Evolutionary conservation across 148 eudicot genomes (phyloP).

Genomic region (Dianthus caryophyllus): DNA sequence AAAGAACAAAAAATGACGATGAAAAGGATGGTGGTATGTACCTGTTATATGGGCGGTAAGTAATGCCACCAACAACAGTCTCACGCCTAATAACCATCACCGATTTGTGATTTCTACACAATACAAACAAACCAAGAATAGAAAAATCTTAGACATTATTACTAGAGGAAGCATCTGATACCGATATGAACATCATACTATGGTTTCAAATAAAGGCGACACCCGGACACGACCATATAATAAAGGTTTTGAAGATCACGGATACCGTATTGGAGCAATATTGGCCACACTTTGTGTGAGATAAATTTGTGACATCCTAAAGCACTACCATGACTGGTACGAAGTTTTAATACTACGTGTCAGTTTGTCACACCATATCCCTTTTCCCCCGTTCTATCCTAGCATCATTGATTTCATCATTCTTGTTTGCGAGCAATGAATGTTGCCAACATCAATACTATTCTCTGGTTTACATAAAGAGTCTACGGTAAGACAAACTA

Average conservation of each 20-base stretch:
- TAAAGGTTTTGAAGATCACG: too few relatives aligned
- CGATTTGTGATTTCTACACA: slow-evolving; percentile 84
- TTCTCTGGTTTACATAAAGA: not conserved
- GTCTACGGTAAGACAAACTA: not conserved
- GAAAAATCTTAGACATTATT: not conserved
- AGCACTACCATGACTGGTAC: too few relatives aligned
- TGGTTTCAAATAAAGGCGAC: too few relatives aligned
- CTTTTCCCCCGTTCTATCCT: slow-evolving; percentile 2
- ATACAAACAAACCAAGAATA: slow-evolving; percentile 8
- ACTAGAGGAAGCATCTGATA: not conserved
- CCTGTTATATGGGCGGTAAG: slow-evolving; percentile 92
- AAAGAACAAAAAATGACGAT: not conserved
- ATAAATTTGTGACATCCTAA: too few relatives aligned
- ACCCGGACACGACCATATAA: too few relatives aligned
- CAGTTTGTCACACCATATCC: not conserved
- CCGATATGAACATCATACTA: not conserved
- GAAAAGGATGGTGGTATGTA: slow-evolving; percentile 20
- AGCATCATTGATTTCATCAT: not conserved
- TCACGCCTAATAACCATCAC: slow-evolving; percentile 78
- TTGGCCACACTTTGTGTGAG: too few relatives aligned
- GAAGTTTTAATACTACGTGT: too few relatives aligned
- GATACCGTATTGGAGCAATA: too few relatives aligned
- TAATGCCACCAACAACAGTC: slow-evolving; percentile 90
- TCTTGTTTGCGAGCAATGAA: not conserved
- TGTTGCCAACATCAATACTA: not conserved